phyloP scores from a whole-genome alignment of 2,329 filamentous ascomycete genomes.

The Elsinoe necatrix region DNA sequence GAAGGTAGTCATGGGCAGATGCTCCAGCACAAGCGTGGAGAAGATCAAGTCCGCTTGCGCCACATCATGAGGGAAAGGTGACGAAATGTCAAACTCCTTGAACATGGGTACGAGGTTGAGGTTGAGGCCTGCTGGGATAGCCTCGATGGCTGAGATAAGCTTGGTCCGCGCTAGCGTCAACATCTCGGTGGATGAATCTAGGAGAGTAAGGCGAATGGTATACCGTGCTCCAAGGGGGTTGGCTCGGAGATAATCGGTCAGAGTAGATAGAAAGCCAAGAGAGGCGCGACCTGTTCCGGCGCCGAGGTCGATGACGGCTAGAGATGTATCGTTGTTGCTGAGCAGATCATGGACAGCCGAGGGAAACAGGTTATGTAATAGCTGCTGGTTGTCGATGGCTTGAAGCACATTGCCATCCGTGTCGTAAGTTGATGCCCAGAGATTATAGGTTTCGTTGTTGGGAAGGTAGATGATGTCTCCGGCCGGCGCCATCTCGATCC shows the following conservation, averaged over 20 bases:
- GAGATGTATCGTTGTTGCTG: not conserved
- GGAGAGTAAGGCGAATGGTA: constrained; percentile 20
- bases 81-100: constrained; percentile 16
- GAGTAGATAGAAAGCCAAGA: constrained; percentile 2
- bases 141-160: not conserved
- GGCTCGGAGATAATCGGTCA: constrained; percentile 18
- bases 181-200: constrained; percentile 30
- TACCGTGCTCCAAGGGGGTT: constrained; percentile 20
- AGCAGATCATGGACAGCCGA: constrained; percentile 33
- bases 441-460: constrained; percentile 41
- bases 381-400: constrained; percentile 51
- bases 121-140: not conserved
- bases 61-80: not conserved
- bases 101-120: not conserved
- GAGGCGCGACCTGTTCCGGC: constrained; percentile 10
- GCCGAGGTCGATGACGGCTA: constrained; percentile 1
- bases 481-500: not conserved
- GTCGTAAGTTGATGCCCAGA: constrained; percentile 52
- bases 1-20: constrained; percentile 45
- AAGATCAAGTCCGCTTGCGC: constrained; percentile 40
- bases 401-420: constrained; percentile 60
- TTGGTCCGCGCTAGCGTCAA: constrained; percentile 32
- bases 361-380: constrained; percentile 43
- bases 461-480: constrained; percentile 16
- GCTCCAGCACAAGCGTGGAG: constrained; percentile 57